These are phyloP conservation scores for Fulvia fulva DNA, from an alignment of 2,329 filamentous ascomycete species.

Conservation along the genomic window DNA sequence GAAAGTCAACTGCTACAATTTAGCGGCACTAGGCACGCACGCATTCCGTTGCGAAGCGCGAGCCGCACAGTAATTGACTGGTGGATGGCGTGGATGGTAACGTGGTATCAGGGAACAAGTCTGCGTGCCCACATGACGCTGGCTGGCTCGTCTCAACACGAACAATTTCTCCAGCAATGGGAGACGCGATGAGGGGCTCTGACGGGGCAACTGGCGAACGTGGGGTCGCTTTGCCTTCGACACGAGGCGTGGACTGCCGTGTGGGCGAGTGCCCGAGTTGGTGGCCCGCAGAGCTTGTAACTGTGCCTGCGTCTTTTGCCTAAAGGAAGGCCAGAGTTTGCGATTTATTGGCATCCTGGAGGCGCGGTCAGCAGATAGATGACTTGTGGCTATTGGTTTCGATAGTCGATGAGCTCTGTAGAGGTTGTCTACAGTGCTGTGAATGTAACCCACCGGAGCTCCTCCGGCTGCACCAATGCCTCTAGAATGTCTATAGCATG, in stretches of 20 bases:
- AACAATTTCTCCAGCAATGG: slow-evolving; percentile 8
- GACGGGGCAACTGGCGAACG: background rate
- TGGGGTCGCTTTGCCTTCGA: no score
- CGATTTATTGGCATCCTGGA: background rate
- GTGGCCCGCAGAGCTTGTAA: no score
- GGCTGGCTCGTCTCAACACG: background rate
- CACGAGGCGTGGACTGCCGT: no score
- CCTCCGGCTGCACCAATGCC: no score
- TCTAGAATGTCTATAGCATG: no score
- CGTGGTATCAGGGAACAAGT: slow-evolving; percentile 2
- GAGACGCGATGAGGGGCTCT: background rate
- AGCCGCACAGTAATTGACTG: no score
- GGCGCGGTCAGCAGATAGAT: no score
- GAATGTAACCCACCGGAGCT: background rate
- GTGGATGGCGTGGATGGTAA: no score
- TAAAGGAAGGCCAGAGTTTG: background rate
- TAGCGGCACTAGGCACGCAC: background rate
- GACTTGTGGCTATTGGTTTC: no score
- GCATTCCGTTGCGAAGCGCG: background rate
- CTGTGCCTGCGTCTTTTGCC: background rate
- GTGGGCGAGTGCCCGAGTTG: no score
- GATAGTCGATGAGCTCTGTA: no score
- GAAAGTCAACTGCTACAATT: background rate
- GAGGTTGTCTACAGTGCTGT: no score
- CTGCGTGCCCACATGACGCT: background rate